These are phyloP conservation scores for Paramicrosporidium saccamoebae DNA, from an alignment of 371 early-diverging fungal species.

Conservation along the genomic window DNA sequence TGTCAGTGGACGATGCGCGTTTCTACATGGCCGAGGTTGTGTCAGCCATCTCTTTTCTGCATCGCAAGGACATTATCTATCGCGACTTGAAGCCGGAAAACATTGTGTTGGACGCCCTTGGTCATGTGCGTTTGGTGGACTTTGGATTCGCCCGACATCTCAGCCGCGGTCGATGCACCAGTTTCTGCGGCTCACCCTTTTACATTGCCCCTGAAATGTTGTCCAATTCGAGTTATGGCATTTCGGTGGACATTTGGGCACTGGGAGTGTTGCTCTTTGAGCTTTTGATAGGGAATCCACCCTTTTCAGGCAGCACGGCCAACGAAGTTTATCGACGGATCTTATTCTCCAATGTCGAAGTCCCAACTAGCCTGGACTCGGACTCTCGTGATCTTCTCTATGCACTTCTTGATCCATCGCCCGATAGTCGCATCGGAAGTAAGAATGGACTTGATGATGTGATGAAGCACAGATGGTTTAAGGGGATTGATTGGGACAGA, in stretches of 20 bases:
- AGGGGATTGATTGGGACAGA: slow-evolving; percentile 62
- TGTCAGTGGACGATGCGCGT: slow-evolving; percentile 50
- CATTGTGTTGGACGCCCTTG: slow-evolving; percentile 47
- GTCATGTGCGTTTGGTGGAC: slow-evolving; percentile 92
- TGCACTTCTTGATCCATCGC: no score
- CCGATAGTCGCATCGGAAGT: no score
- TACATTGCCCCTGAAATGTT: slow-evolving; percentile 94
- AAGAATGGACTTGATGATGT: slow-evolving; percentile 65
- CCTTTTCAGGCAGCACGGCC: no score
- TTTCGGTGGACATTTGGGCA: slow-evolving; percentile 95
- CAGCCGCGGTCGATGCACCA: slow-evolving; percentile 36
- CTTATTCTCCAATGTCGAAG: no score
- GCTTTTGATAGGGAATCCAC: slow-evolving; percentile 70
- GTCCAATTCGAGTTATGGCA: slow-evolving; percentile 76
- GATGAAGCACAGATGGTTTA: slow-evolving; percentile 77
- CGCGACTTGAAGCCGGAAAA: slow-evolving; percentile 87
- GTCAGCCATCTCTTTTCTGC: slow-evolving; percentile 60
- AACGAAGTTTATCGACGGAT: no score
- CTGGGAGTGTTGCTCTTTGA: slow-evolving; percentile 88
- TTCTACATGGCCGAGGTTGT: slow-evolving; percentile 45
- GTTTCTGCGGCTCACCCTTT: slow-evolving; percentile 90
- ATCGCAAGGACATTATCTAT: slow-evolving; percentile 65
- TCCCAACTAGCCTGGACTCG: no score
- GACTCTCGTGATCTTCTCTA: no score
- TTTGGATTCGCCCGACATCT: slow-evolving; percentile 92